Evolutionary conservation across 164 flowering plant species (phyloP), one percentile per base, ranked within the genome.

Genomic region (Vitis rupestris): DNA sequence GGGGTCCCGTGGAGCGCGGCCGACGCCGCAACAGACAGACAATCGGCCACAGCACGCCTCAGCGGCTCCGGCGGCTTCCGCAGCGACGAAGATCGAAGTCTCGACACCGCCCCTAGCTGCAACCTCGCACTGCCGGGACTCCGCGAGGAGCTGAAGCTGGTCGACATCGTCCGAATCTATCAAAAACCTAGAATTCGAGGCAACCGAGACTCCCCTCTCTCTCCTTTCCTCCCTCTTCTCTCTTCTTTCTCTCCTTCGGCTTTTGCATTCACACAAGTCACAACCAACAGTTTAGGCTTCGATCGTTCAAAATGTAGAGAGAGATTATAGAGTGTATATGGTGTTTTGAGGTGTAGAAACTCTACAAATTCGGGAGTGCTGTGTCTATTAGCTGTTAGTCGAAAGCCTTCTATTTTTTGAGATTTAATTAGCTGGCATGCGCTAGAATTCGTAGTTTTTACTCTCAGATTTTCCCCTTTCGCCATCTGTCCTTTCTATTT

Each of bases 31-130:
- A 67, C 16, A 8, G 93, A 79, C 9, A 95, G 82, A 76, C 91
- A 93, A 86, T 93, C 95, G 44, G 97, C 97, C 6, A 93, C 95
- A 14, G 98, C 97, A 0, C 95, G 80, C 11, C 97, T 88, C n/a
- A 95, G 82, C 48, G 97, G 99, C 87, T 95, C 99, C 6, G 97
- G 97, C 50, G 95, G 97, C 78, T 93, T 91, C 83, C 83, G 86
- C 12, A 74, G 53, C 50, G 93, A 84, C 37, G 90, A 82, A 76
- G 98, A 93, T 91, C 97, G 85, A 70, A 87, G 73, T 65, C 97
- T 70, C 17, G 98, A 88, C 1, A 75, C 78, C 11, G 61, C 85
- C 16, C 78, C 86, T 47, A 74, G 63, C 64, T 84, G 91, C n/a
- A 83, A 37, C 82, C 91, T 75, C 49, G 82, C 67, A 70, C 85